Evolutionary conservation across 2,329 filamentous ascomycete species (phyloP).

Genomic region (Penicillium sp.): DNA sequence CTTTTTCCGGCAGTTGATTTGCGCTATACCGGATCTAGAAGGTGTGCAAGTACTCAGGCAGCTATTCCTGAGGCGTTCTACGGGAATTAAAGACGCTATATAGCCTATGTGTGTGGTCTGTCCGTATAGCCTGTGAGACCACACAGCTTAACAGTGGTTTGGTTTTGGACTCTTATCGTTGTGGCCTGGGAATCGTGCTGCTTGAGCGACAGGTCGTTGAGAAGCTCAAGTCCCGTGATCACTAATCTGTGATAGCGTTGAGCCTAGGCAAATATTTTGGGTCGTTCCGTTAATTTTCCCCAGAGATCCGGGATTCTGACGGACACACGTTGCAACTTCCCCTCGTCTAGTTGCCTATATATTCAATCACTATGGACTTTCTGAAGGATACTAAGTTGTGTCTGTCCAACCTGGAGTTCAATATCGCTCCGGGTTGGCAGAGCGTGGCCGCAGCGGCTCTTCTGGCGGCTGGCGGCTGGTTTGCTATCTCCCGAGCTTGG

Average conservation of each 20-base stretch:
- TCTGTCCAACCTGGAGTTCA: slow-evolving; percentile 40
- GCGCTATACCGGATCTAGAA: not conserved
- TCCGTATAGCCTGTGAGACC: not conserved
- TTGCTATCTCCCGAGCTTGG: slow-evolving; percentile 60
- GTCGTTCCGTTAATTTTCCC: not conserved
- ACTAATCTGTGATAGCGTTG: not conserved
- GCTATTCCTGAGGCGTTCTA: not conserved
- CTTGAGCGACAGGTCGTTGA: not conserved
- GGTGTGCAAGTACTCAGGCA: not conserved
- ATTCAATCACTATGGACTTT: slow-evolving; percentile 37
- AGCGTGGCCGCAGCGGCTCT: slow-evolving; percentile 42
- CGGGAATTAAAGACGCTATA: not conserved
- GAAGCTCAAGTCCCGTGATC: slow-evolving; percentile 1
- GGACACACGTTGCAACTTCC: slow-evolving; percentile 2
- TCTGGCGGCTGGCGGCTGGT: slow-evolving; percentile 61
- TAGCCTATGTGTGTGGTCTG: not conserved
- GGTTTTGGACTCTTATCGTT: not conserved
- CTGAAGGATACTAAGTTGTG: slow-evolving; percentile 36
- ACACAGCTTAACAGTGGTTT: not conserved
- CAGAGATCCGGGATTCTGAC: not conserved
- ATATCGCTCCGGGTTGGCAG: slow-evolving; percentile 43
- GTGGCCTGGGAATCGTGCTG: not conserved
- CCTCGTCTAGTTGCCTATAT: not conserved
- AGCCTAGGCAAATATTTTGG: slow-evolving; percentile 16
- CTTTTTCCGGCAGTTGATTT: not conserved